Percentiles rank a stretch among this genome's conserved stretches.
Evolutionary conservation across 805 yeast species (phyloP).

Genomic region (Candida dendrica): DNA sequence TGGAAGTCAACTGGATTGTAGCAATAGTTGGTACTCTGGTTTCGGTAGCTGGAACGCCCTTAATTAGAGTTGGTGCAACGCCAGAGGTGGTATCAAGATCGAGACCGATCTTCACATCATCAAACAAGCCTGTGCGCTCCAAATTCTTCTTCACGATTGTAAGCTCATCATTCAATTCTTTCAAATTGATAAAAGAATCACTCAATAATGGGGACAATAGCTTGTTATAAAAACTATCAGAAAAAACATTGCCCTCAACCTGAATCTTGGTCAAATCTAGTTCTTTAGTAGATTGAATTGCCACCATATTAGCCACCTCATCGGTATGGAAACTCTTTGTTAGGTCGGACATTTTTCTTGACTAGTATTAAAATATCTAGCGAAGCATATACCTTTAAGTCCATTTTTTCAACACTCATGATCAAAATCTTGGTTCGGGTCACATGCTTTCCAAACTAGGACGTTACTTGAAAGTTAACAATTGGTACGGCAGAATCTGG

Average conservation of each 20-base stretch:
- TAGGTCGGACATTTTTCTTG: too few relatives aligned
- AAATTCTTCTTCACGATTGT: slow-evolving; percentile 28
- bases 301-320: slow-evolving; percentile 2
- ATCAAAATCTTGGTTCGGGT: too few relatives aligned
- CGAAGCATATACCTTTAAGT: too few relatives aligned
- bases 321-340: too few relatives aligned
- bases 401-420: too few relatives aligned
- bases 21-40: slow-evolving; percentile 39
- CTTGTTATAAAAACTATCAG: slow-evolving; percentile 37
- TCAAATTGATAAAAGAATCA: slow-evolving; percentile 27
- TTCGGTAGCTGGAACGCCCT: slow-evolving; percentile 21
- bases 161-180: slow-evolving; percentile 29
- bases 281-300: slow-evolving; percentile 15
- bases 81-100: slow-evolving; percentile 29
- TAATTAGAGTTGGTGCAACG: slow-evolving; percentile 18
- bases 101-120: slow-evolving; percentile 30
- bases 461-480: too few relatives aligned
- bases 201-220: slow-evolving; percentile 36
- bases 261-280: slow-evolving; percentile 11
- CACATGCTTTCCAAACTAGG: too few relatives aligned
- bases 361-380: too few relatives aligned
- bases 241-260: slow-evolving; percentile 25
- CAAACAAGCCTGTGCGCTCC: slow-evolving; percentile 38
- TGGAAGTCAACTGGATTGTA: slow-evolving; percentile 30
- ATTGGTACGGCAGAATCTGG: too few relatives aligned